phyloP scores from a whole-genome alignment of 805 yeast species.

The Myxozyma kluyveri region DNA sequence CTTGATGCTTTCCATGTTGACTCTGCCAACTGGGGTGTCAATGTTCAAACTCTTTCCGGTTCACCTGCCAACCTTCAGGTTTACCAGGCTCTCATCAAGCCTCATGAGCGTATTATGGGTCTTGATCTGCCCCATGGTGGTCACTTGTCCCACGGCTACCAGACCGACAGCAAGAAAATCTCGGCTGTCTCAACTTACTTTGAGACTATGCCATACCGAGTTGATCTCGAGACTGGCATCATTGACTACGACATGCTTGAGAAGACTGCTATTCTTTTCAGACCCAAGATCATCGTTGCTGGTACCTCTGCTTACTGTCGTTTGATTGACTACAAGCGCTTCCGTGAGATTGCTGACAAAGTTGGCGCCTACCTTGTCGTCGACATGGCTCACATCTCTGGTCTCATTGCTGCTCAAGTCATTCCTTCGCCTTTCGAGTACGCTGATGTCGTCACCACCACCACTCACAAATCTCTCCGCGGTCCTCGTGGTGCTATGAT shows the following conservation, averaged over 20 bases:
- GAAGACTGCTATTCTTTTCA: slow-evolving; percentile 82
- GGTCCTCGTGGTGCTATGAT: slow-evolving; percentile 99
- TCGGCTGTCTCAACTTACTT: slow-evolving; percentile 95
- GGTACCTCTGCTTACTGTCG: slow-evolving; percentile 99
- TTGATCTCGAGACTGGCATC: slow-evolving; percentile 84
- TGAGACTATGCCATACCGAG: slow-evolving; percentile 98
- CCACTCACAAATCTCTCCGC: slow-evolving; percentile 97
- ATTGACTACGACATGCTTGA: slow-evolving; percentile 96
- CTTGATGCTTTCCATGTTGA: slow-evolving; percentile 79
- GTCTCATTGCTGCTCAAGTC: slow-evolving; percentile 92
- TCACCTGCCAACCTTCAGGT: slow-evolving; percentile 98
- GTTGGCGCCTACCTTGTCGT: slow-evolving; percentile 95
- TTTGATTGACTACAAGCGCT: slow-evolving; percentile 91
- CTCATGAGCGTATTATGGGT: slow-evolving; percentile 97
- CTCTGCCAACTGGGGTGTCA: slow-evolving; percentile 92
- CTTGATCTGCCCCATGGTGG: slow-evolving; percentile 98
- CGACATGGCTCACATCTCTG: slow-evolving; percentile 99
- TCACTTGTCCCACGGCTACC: slow-evolving; percentile 97
- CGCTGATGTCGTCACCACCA: slow-evolving; percentile 96
- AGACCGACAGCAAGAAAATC: slow-evolving; percentile 88
- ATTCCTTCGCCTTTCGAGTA: slow-evolving; percentile 95
- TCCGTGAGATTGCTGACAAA: slow-evolving; percentile 94
- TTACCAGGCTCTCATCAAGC: slow-evolving; percentile 90
- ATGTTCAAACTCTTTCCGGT: slow-evolving; percentile 94
- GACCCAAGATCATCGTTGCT: slow-evolving; percentile 95